Conservation (phyloP, 306 rosid genomes). For the Dalbergia cochinchinensis region DNA sequence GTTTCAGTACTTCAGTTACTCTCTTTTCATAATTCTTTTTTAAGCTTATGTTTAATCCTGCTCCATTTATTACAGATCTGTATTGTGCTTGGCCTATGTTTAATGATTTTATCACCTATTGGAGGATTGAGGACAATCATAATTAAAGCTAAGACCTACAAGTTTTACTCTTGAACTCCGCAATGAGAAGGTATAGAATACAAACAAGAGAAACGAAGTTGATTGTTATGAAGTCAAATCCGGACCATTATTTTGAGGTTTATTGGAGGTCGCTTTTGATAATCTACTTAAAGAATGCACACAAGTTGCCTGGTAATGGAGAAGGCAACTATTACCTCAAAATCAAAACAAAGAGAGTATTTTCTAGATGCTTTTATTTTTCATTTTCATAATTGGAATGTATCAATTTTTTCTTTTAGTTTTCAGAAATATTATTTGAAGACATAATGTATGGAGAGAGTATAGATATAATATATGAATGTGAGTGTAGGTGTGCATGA, state of each 20-base stretch:
- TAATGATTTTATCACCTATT: constrained; percentile 68
- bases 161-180: constrained; percentile 59
- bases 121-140: constrained; percentile 81
- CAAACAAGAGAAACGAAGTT: background rate
- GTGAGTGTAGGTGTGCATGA: no score
- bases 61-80: constrained; percentile 64
- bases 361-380: background rate
- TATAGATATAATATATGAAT: no score
- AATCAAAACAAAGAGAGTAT: background rate
- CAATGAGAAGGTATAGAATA: background rate
- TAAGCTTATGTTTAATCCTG: background rate
- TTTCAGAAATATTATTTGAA: no score
- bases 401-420: background rate
- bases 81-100: constrained; percentile 62
- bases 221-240: background rate
- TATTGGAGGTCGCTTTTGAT: background rate
- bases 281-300: background rate
- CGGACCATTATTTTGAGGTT: background rate
- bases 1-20: background rate
- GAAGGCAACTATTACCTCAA: background rate
- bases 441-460: no score
- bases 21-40: background rate
- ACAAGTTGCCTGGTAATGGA: background rate
- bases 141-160: constrained; percentile 57
- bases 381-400: constrained; percentile 4